phyloP scores from a whole-genome alignment of 2,329 filamentous ascomycete genomes.

The Beauveria varroae region DNA sequence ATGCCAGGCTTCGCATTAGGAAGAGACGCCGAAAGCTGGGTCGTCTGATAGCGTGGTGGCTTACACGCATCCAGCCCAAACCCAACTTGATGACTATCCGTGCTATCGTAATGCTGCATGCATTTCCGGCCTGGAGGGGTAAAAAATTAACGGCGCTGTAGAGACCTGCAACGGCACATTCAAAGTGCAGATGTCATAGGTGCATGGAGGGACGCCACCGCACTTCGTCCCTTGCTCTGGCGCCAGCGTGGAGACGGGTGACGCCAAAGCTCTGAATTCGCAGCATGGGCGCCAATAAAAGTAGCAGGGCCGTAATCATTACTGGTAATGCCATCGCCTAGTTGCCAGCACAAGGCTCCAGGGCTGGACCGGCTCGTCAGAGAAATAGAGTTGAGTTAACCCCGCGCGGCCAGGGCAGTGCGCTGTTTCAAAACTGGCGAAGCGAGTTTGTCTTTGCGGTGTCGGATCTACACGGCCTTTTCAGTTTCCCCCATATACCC shows the following conservation, averaged over 20 bases:
- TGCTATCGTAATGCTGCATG: not conserved
- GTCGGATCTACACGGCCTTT: not conserved
- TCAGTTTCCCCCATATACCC: not conserved
- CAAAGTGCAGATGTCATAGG: constrained; percentile 2
- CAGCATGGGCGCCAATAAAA: not conserved
- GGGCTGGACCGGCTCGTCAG: not conserved
- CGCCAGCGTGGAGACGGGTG: not conserved
- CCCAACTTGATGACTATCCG: not conserved
- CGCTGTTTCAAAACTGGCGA: not conserved
- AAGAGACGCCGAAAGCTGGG: not conserved
- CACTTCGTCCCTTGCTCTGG: not conserved
- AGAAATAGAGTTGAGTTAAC: not conserved
- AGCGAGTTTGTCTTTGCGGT: not conserved
- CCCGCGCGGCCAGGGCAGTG: not conserved
- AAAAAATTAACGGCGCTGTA: not conserved
- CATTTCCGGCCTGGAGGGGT: not conserved
- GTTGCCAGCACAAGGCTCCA: not conserved
- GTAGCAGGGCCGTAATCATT: not conserved
- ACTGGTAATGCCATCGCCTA: not conserved
- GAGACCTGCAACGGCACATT: not conserved
- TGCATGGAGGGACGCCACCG: constrained; percentile 4
- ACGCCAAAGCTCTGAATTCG: not conserved
- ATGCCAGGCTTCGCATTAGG: not conserved
- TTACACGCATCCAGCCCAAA: not conserved
- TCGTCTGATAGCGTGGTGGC: constrained; percentile 5